Conservation (phyloP, 2,329 filamentous ascomycete species). For the Elsinoe arachidis region DNA sequence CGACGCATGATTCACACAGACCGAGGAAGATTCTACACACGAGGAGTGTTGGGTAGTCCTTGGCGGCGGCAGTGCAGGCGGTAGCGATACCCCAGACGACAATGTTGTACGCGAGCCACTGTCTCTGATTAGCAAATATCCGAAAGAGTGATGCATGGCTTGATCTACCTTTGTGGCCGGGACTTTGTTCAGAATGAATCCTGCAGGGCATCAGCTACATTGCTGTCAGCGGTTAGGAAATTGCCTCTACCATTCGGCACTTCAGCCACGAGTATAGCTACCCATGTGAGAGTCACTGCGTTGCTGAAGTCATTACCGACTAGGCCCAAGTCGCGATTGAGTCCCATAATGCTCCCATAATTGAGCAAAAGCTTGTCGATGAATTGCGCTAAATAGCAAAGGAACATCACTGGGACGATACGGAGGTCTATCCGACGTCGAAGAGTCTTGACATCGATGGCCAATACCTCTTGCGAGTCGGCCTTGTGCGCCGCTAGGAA, state of each 20-base stretch:
- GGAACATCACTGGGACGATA: constrained; percentile 53
- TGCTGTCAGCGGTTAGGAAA: constrained; percentile 22
- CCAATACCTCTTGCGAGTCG: neutral
- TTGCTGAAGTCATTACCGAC: constrained; percentile 40
- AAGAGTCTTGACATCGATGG: constrained; percentile 32
- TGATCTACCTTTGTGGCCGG: constrained; percentile 40
- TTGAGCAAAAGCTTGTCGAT: constrained; percentile 27
- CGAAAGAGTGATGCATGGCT: too few relatives aligned
- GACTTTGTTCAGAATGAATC: constrained; percentile 46
- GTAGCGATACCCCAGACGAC: constrained; percentile 38
- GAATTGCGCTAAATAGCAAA: constrained; percentile 53
- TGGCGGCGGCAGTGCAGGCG: constrained; percentile 36
- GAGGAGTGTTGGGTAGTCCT: constrained; percentile 39
- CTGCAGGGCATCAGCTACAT: constrained; percentile 40
- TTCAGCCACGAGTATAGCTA: constrained; percentile 44
- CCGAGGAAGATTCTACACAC: constrained; percentile 41
- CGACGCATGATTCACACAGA: constrained; percentile 43
- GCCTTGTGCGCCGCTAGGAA: neutral
- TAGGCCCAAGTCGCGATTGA: constrained; percentile 46
- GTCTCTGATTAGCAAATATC: neutral
- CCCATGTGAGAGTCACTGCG: constrained; percentile 28
- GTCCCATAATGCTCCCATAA: constrained; percentile 54
- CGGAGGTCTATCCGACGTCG: constrained; percentile 50
- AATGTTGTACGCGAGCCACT: constrained; percentile 34
- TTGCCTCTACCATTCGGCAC: constrained; percentile 50